Evolutionary conservation across 1,139 yeast genomes (phyloP), one percentile per base, ranked within the genome.

Genomic region (Candida freyschussii): DNA sequence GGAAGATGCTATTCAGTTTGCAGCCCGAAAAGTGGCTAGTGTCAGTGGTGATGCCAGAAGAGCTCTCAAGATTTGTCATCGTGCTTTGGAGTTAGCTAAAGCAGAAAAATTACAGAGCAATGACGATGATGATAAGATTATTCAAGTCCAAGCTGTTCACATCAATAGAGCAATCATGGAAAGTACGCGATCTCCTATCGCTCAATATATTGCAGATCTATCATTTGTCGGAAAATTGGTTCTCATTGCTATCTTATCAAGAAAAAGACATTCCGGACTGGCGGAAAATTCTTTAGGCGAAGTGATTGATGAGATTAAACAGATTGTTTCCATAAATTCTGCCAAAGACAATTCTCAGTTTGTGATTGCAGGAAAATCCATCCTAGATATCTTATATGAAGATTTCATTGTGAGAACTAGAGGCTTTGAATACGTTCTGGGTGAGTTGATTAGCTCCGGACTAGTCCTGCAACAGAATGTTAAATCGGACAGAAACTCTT

Each of bases 11-110:
- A 74, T 89, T 40, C 91, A 81, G 39, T 87, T 83, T 64, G 96
- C 96, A 0, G 77, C 96, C 1, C 72, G 96, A 57, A 87, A 87
- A 57, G 94, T 91, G 26, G 96, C 97, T 7, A 79, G 94, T 60
- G 96, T 91, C 5, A 83, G 93, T 56, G 98, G 99, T 37, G 99
- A 91, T 63, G 98, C 97, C 2, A 69, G 99, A 49, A 67, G 97
- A 44, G 97, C 96, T 0, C 63, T 93, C 36, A 84, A 84, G 39
- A 84, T 91, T 12, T 84, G 96, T 53, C 71, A 93, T 27, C 65
- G 97, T 39, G 96, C 97, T 0, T 84, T 89, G 7, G 96, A 87
- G 53, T 66, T 89, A 24, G 96, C 96, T 0, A 94, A 43, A 22
- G 48, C 43, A 4, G 55, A 47, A 10, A 44, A 42, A 4, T 52